Evolutionary conservation across 495 filamentous ascomycete genomes (phyloP).

Genomic region (Penicillium tannophilum): DNA sequence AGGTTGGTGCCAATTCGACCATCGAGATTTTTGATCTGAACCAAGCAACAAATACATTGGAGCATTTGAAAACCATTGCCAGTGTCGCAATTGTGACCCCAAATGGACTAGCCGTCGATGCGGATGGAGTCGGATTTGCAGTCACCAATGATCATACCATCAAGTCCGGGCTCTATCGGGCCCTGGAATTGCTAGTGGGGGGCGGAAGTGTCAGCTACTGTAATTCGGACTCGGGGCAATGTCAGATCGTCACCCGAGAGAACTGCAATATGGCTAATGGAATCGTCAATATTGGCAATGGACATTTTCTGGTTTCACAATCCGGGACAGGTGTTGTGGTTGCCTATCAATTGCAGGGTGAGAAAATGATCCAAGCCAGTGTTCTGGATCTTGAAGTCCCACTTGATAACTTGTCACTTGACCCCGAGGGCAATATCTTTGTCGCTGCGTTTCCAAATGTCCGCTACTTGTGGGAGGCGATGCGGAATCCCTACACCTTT

Average conservation of each 20-base stretch:
- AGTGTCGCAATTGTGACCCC: constrained; percentile 13
- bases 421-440: constrained; percentile 11
- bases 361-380: constrained; percentile 3
- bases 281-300: constrained; percentile 8
- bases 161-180: constrained; percentile 10
- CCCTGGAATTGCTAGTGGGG: background rate
- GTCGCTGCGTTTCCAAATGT: background rate
- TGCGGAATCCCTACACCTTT: background rate
- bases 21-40: constrained; percentile 18
- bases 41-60: background rate
- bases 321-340: background rate
- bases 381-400: background rate
- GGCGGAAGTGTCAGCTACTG: constrained; percentile 12
- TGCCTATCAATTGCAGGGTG: background rate
- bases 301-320: constrained; percentile 6
- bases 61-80: constrained; percentile 10
- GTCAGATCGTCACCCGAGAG: constrained; percentile 7
- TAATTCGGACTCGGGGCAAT: constrained; percentile 11
- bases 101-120: constrained; percentile 14
- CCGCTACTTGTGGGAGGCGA: background rate
- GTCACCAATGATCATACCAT: constrained; percentile 14
- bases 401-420: constrained; percentile 13
- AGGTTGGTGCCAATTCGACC: constrained; percentile 10
- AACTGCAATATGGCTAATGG: constrained; percentile 12
- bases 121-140: constrained; percentile 8